A percentile compares a stretch with the other conserved stretches of the same genome.
Conservation (phyloP, 1,284 basidiomycete species). For the Moesziomyces sp. region DNA sequence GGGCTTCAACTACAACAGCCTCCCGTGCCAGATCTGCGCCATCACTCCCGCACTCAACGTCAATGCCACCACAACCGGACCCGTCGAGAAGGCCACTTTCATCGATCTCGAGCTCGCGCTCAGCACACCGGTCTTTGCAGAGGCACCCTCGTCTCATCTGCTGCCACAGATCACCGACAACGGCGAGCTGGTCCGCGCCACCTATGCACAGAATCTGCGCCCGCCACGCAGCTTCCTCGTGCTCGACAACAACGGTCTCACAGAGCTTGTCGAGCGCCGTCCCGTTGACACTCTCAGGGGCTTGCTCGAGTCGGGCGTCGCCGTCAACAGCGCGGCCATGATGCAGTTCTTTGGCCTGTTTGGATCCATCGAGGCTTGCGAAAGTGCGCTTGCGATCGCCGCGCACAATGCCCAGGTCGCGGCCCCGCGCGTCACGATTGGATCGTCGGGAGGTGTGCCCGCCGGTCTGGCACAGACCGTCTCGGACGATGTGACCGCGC, state of each 20-base stretch:
- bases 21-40: slow-evolving; percentile 45
- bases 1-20: slow-evolving; percentile 52
- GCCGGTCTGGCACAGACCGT: slow-evolving; percentile 32
- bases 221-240: slow-evolving; percentile 82
- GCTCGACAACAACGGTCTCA: slow-evolving; percentile 84
- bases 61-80: slow-evolving; percentile 31
- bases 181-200: slow-evolving; percentile 74
- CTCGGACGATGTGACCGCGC: slow-evolving; percentile 59
- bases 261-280: slow-evolving; percentile 82
- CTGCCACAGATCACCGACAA: slow-evolving; percentile 37
- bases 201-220: slow-evolving; percentile 81
- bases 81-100: slow-evolving; percentile 47
- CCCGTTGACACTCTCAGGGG: slow-evolving; percentile 81
- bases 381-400: slow-evolving; percentile 83
- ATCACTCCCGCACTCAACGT: slow-evolving; percentile 41
- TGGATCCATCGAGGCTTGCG: slow-evolving; percentile 75
- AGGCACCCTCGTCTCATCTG: slow-evolving; percentile 26
- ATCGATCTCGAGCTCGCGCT: slow-evolving; percentile 47
- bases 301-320: slow-evolving; percentile 67
- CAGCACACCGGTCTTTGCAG: slow-evolving; percentile 55
- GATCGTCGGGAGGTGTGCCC: slow-evolving; percentile 20
- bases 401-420: slow-evolving; percentile 65
- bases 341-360: slow-evolving; percentile 63
- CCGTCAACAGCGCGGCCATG: slow-evolving; percentile 55
- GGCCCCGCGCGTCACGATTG: slow-evolving; percentile 34